A percentile compares a stretch with the other conserved stretches of the same genome.
phyloP scores from a whole-genome alignment of 805 yeast genomes.

The Barnettozyma californica region DNA sequence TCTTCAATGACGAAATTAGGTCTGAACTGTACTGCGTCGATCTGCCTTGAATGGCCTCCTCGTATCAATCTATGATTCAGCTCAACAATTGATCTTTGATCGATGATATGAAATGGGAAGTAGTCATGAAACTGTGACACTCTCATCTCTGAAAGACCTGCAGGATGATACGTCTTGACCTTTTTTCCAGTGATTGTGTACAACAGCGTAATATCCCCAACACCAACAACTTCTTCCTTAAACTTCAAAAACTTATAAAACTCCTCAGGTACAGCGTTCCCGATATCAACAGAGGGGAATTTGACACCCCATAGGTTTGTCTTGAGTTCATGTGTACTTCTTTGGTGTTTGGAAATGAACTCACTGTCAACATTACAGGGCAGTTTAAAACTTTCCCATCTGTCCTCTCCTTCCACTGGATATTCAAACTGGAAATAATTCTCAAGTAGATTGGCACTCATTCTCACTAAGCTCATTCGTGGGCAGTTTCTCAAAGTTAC shows the following conservation, averaged over 20 bases:
- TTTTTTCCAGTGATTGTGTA: constrained; percentile 14
- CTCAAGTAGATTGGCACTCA: constrained; percentile 10
- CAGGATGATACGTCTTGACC: constrained; percentile 17
- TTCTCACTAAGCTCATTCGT: constrained; percentile 13
- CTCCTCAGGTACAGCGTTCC: constrained; percentile 16
- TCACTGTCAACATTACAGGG: constrained; percentile 17
- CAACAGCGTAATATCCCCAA: constrained; percentile 12
- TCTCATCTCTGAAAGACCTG: constrained; percentile 7
- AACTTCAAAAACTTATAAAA: constrained; percentile 14
- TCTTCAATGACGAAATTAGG: constrained; percentile 15
- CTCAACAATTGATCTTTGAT: constrained; percentile 10
- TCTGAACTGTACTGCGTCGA: constrained; percentile 15
- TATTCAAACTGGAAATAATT: constrained; percentile 17
- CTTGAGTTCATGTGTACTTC: background rate
- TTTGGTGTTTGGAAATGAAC: constrained; percentile 10
- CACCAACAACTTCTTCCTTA: background rate
- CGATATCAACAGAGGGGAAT: constrained; percentile 14
- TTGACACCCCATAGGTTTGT: constrained; percentile 20
- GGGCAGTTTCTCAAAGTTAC: constrained; percentile 17
- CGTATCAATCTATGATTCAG: constrained; percentile 8
- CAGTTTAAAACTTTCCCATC: constrained; percentile 9
- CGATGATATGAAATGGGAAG: constrained; percentile 16
- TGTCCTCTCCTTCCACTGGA: constrained; percentile 6
- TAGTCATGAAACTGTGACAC: constrained; percentile 18
- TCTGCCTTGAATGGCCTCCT: constrained; percentile 4